Base-by-base conservation (phyloP, 495 filamentous ascomycete species). In the Penicillium maclennaniae region DNA sequence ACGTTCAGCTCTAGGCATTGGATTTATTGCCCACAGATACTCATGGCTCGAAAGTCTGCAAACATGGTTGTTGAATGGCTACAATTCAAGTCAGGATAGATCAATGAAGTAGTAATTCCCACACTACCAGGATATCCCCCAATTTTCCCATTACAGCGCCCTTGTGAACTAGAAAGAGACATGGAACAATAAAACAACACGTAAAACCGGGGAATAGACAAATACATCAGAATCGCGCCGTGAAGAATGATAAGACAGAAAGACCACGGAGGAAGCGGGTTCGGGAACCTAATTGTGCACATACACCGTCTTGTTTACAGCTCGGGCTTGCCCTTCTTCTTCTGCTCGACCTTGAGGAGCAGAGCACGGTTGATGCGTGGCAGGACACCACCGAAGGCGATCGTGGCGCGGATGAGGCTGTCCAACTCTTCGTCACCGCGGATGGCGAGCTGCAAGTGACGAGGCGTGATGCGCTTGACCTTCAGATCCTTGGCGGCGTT, bases 401-500 rank as follows among this genome's bases (percentile, higher is more conserved):
- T 98, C 43, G 93, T 98, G 26, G 93, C 93, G 60, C 95, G 88
- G 69, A 97, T 97, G 28, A 98, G 80, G 37, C 91, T 97, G 63
- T 98, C 93, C 58, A 98, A 80, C 76, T 98, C 93, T 77, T 98
- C 93, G 70, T 98, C 93, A 66, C 93, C 93, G 61, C 93, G 91
- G 72, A 98, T 98, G 60, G 93, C 93, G 43, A 98, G 89, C 73
- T 98, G 93, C 58, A 98, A 77, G 72, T 98, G 93, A 67, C 93
- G 93, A 27, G 93, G 93, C 4, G 93, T 98, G 76, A 98, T 98
- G 74, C 93, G 93, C 87, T 97, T 98, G 76, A 97, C 93, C 74
- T 98, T 98, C 62, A 97, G 87, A 72, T 98, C 93, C 79, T 97
- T 97, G 69, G 93, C 93, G 31, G 93, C 93, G 68, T 98, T 98